These are phyloP conservation scores for Erodium texanum DNA, from an alignment of 441 rosid species.

Conservation along the genomic window DNA sequence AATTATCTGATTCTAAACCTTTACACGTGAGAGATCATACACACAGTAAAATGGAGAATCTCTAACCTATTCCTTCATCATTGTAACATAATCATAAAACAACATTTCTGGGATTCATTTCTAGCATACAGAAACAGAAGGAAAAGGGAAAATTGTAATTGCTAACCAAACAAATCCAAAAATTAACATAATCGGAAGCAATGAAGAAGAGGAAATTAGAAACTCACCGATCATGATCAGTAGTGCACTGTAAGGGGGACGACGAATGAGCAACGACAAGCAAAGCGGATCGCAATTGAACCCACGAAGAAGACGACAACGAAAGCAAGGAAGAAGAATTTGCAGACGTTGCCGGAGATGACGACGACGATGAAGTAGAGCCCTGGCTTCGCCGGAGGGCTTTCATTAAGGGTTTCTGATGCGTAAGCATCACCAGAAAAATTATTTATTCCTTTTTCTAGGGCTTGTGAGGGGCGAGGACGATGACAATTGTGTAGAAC, in stretches of 20 bases:
- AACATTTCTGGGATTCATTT: slow-evolving; percentile 2
- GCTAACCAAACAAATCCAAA: no score
- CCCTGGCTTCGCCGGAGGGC: slow-evolving; percentile 85
- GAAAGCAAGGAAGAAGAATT: slow-evolving; percentile 40
- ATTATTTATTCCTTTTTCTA: background rate
- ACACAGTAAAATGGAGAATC: background rate
- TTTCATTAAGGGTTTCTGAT: slow-evolving; percentile 40
- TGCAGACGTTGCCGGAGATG: background rate
- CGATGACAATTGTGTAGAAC: no score
- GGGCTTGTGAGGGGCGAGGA: background rate
- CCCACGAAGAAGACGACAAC: slow-evolving; percentile 56
- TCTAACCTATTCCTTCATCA: no score
- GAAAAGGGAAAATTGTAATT: background rate
- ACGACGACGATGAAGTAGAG: slow-evolving; percentile 45
- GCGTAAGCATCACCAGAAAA: background rate
- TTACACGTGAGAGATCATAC: background rate
- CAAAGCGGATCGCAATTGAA: slow-evolving; percentile 82
- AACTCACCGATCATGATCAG: slow-evolving; percentile 55
- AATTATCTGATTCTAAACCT: no score
- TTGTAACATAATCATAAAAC: background rate
- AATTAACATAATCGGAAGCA: background rate
- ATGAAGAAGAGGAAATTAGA: slow-evolving; percentile 8
- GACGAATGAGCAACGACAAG: slow-evolving; percentile 71
- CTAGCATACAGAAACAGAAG: background rate
- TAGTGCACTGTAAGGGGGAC: slow-evolving; percentile 42